A percentile compares a stretch with the other conserved stretches of the same genome.
Evolutionary conservation across 768 basidiomycete genomes (phyloP).

Genomic region (Kwoniella newhampshirensis): DNA sequence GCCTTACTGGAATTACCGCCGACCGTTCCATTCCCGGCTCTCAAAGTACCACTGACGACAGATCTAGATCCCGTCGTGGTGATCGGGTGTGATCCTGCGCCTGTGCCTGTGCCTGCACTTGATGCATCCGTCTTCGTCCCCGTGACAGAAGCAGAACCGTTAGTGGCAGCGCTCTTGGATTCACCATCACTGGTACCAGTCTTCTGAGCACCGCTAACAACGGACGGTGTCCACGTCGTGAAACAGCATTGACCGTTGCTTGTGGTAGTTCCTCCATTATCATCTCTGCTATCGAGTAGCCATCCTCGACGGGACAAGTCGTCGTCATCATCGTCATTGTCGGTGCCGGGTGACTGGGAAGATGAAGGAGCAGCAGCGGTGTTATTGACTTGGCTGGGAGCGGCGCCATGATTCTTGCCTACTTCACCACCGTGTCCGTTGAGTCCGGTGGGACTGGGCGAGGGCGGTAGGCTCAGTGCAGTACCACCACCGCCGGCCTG

Average conservation of each 20-base stretch:
- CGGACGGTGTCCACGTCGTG: conserved; percentile 43
- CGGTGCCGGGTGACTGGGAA: neutral
- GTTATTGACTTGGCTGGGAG: neutral
- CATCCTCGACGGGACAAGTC: neutral
- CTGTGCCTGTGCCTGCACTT: neutral
- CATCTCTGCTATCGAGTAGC: neutral
- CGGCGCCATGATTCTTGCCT: too few species aligned
- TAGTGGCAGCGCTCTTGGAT: too few species aligned
- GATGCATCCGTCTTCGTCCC: neutral
- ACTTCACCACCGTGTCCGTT: neutral
- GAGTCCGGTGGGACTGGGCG: too few species aligned
- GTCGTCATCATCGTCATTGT: too few species aligned
- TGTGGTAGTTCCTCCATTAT: conserved; percentile 22
- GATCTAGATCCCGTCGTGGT: neutral
- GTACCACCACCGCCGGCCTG: too few species aligned
- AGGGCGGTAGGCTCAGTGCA: too few species aligned
- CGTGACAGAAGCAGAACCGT: too few species aligned
- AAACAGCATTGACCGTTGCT: conserved; percentile 43
- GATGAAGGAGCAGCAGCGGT: neutral
- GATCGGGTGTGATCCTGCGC: neutral
- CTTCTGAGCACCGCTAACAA: conserved; percentile 9
- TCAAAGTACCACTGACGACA: neutral
- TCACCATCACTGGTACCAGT: conserved; percentile 5
- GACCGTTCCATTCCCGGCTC: neutral
- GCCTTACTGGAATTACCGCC: neutral